phyloP scores from a whole-genome alignment of 2,329 filamentous ascomycete genomes.

The Sporothrix luriei region DNA sequence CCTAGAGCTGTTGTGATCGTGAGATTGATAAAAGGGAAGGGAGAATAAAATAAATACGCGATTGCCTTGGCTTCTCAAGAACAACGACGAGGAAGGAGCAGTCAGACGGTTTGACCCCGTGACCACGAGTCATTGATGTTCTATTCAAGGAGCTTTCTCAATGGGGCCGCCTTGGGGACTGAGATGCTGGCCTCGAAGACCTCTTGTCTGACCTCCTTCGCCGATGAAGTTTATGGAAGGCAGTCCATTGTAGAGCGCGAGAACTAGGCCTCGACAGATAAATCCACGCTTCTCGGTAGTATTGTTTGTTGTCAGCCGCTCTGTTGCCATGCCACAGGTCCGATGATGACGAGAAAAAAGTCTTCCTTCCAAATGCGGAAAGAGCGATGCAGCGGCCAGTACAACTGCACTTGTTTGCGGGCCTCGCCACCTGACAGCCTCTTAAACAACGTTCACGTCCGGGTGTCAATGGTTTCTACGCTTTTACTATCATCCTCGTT shows the following conservation, averaged over 20 bases:
- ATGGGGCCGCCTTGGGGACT: not conserved
- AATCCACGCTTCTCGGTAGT: too few species aligned
- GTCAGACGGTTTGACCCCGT: not conserved
- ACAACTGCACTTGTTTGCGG: not conserved
- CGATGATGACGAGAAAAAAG: not conserved
- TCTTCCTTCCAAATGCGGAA: not conserved
- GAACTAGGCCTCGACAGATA: not conserved
- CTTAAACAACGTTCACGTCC: too few species aligned
- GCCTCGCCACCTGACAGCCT: too few species aligned
- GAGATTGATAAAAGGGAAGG: not conserved
- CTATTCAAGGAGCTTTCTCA: conserved; percentile 3
- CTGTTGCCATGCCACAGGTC: conserved; percentile 13
- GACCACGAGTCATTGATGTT: not conserved
- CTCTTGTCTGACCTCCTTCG: not conserved
- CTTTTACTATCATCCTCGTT: too few species aligned
- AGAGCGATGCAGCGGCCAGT: not conserved
- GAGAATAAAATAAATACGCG: not conserved
- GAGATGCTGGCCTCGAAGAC: not conserved
- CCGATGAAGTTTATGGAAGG: not conserved
- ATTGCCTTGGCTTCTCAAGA: not conserved
- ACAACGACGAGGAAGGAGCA: not conserved
- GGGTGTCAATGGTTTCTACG: too few species aligned
- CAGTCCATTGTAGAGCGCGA: not conserved
- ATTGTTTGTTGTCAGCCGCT: not conserved
- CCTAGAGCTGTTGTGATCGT: not conserved